Base-by-base conservation (phyloP, 2,329 filamentous ascomycete species). In the Diaporthe destruens region DNA sequence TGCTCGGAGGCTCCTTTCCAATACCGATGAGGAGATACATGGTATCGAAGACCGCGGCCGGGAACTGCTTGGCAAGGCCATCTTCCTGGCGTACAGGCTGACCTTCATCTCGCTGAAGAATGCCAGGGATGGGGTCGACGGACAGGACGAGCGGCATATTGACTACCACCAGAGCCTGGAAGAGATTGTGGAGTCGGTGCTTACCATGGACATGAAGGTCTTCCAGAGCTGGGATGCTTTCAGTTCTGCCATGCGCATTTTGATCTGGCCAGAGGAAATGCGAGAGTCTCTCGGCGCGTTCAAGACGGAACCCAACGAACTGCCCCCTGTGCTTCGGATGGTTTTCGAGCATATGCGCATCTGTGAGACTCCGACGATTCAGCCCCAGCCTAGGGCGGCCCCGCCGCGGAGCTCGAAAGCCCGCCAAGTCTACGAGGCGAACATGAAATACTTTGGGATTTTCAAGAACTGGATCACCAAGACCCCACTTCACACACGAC, bases 201-300 rank as follows among this genome's bases (percentile, higher is more conserved):
- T 72, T 0, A 32, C 39, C 3, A 25, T 68, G 5, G 67, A 74
- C 3, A n/a, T 71, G 25, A 29, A 23, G 6, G 16, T 55, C 8
- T 74, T 63, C 32, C 59, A 68, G 12, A 66, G 73, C 54, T 74
- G 71, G 71, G 73, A 74, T 25, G 73, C 73, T 32, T 74, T 72
- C 20, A 39, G 56, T 20, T 74, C 73, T 39, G 73, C 66, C 5
- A 18, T 70, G 39, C 71, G 73, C 29, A 74, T 74, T 18, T 16
- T 72, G 4, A 68, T 74, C 20, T 74, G 73, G 73, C 16, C 44
- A 39, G 59, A 72, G 16, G 1, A 11, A 0, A 47, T 72, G 9
- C 71, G 54, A 29, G 9, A 53, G 20, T 23, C 47, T 6, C 54
- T 72, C 32, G 29, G 6, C 23, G n/a, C 18, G 0, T 34, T n/a